These are phyloP conservation scores for Leptodermis oblonga DNA, from an alignment of 257 asterid genomes.

Conservation along the genomic window DNA sequence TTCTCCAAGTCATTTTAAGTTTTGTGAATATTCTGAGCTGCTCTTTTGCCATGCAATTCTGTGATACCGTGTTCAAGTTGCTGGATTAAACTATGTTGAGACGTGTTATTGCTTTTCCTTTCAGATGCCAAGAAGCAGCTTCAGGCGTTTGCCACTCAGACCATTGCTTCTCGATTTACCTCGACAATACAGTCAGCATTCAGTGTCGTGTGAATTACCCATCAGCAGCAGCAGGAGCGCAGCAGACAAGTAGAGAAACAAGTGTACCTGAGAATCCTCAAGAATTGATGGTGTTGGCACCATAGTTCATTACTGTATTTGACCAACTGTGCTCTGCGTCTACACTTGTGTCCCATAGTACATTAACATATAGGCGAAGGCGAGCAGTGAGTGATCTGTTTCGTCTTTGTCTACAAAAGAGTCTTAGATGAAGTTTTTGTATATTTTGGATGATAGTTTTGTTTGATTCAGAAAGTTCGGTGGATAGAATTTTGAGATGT, in stretches of 20 bases:
- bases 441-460: neutral
- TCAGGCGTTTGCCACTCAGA: slow-evolving; percentile 89
- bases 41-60: neutral
- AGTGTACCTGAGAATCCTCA: neutral
- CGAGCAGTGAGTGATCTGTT: neutral
- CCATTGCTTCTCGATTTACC: slow-evolving; percentile 75
- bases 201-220: slow-evolving; percentile 55
- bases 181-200: slow-evolving; percentile 92
- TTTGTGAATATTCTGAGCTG: neutral
- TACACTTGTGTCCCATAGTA: slow-evolving; percentile 3
- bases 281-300: slow-evolving; percentile 12
- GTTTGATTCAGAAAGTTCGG: neutral
- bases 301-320: slow-evolving; percentile 7
- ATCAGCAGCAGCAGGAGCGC: no score
- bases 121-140: slow-evolving; percentile 99
- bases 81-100: neutral
- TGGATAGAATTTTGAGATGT: neutral
- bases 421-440: neutral
- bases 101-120: slow-evolving; percentile 4
- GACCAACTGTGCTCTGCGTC: slow-evolving; percentile 14
- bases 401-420: neutral
- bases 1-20: neutral
- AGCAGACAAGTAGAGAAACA: slow-evolving; percentile 10
- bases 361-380: neutral
- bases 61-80: neutral